Base-by-base conservation (phyloP, 2,329 filamentous ascomycete species). In the Ampelomyces quisqualis region DNA sequence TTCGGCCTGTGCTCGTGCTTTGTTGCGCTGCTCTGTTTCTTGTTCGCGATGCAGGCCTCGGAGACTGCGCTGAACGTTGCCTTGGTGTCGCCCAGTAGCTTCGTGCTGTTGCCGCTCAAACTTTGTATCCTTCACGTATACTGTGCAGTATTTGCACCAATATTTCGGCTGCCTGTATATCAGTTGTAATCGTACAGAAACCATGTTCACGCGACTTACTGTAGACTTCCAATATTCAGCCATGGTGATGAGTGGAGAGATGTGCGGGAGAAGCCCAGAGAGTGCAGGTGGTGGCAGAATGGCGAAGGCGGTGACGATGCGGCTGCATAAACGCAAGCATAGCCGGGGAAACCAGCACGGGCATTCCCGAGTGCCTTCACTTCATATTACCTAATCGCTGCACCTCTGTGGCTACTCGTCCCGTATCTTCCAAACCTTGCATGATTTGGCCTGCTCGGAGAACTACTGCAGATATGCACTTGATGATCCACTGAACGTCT, bases 211-310 rank as follows among this genome's bases (percentile, higher is more conserved):
- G 18, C 18, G 4, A 49, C 73, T 68, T 65, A 81, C 80, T 22
- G 90, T 95, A 14, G 91, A 96, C 69, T 97, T 97, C 93, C 93
- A 97, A 73, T 95, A 94, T 77, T 97, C 93, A 0, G 93, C 85
- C 93, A 98, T 97, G 28, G 13, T 43, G 36, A 11, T n/a, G 6
- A 11, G 38, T 40, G 19, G 23, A 17, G 24, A 18, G 22, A 23
- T 24, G 24, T 28, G n/a, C 3, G n/a, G 5, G 26, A 13, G 26
- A 14, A 6, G 13, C 14, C 9, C 26, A 13, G 20, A 19, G 21
- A 35, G 18, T 21, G 20, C 17, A n/a, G 4, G 30, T 5, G 11
- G 29, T 17, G 15, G 18, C 18, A 33, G 30, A 13, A 20, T 19
- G 18, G 15, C n/a, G n/a, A n/a, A n/a, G 20, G 30, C 20, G 18